Percentiles rank a stretch among this genome's conserved stretches.
phyloP scores from a whole-genome alignment of 495 filamentous ascomycete genomes.

The Penicillium tannophilum region DNA sequence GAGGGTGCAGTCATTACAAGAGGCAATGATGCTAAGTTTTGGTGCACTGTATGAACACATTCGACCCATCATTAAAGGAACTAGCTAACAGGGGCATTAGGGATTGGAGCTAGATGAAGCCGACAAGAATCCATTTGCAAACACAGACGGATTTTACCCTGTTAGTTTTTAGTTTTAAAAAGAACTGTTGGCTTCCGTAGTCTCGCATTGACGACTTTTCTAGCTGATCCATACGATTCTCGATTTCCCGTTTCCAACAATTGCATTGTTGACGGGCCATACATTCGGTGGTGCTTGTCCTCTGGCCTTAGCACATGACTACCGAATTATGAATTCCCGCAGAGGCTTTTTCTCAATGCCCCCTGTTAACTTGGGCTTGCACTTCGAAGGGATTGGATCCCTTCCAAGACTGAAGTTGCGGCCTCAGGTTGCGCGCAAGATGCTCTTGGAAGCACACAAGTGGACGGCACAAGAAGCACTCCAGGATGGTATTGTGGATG shows the following conservation, averaged over 20 bases:
- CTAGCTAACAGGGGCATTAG: slow-evolving; percentile 15
- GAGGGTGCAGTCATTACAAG: slow-evolving; percentile 51
- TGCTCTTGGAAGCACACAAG: slow-evolving; percentile 52
- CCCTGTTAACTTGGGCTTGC: slow-evolving; percentile 51
- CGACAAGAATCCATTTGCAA: slow-evolving; percentile 49
- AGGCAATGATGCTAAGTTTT: slow-evolving; percentile 53
- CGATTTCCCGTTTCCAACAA: slow-evolving; percentile 54
- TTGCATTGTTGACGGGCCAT: slow-evolving; percentile 53
- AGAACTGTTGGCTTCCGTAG: not conserved
- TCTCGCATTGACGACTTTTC: slow-evolving; percentile 1
- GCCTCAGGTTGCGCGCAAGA: slow-evolving; percentile 50
- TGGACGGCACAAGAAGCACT: slow-evolving; percentile 54
- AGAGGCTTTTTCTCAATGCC: slow-evolving; percentile 54
- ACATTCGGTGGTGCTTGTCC: slow-evolving; percentile 55
- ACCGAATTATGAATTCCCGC: slow-evolving; percentile 53
- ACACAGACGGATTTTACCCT: slow-evolving; percentile 53
- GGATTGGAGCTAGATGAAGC: slow-evolving; percentile 52
- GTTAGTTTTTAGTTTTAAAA: slow-evolving; percentile 20
- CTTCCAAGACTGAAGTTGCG: slow-evolving; percentile 50
- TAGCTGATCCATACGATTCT: slow-evolving; percentile 52
- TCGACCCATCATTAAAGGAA: not conserved
- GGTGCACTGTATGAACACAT: slow-evolving; percentile 40
- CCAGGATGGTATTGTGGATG: slow-evolving; percentile 53
- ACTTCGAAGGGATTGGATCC: slow-evolving; percentile 52
- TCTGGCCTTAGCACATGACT: slow-evolving; percentile 51